phyloP scores from a whole-genome alignment of 2,329 filamentous ascomycete genomes.

The Arthroderma sp. region DNA sequence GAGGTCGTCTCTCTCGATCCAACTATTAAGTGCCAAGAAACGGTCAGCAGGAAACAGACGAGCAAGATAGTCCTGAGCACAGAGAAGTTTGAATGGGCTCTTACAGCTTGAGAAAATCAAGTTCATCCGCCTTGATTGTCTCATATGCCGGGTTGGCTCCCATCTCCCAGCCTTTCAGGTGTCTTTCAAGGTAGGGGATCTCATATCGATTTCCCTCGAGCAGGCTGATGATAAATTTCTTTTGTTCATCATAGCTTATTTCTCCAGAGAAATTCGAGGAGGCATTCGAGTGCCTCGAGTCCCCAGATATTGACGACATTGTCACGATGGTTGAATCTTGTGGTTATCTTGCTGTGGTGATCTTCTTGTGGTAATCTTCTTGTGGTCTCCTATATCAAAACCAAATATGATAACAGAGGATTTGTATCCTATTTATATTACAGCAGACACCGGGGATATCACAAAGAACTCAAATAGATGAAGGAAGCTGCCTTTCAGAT shows the following conservation, averaged over 20 bases:
- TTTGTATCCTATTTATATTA: too few relatives aligned
- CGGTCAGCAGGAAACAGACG: not conserved
- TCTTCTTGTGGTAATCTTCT: too few relatives aligned
- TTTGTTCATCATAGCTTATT: not conserved
- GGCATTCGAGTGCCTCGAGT: not conserved
- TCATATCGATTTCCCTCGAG: constrained; percentile 5
- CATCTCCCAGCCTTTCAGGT: constrained; percentile 5
- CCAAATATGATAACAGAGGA: too few relatives aligned
- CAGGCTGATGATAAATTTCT: constrained; percentile 3
- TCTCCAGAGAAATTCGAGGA: not conserved
- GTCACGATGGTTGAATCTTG: too few relatives aligned
- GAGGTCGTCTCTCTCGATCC: constrained; percentile 5
- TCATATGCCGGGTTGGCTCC: constrained; percentile 6
- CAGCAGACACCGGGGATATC: too few relatives aligned
- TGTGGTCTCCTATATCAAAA: too few relatives aligned
- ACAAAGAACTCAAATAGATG: too few relatives aligned
- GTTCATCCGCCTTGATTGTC: constrained; percentile 1
- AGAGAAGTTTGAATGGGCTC: not conserved
- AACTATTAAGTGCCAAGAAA: not conserved
- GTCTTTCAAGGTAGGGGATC: constrained; percentile 4
- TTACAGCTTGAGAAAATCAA: constrained; percentile 4
- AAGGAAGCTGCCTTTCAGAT: too few relatives aligned
- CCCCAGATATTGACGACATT: too few relatives aligned
- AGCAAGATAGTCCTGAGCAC: not conserved
- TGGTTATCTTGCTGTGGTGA: too few relatives aligned